These are phyloP conservation scores for Kodamaea hsintzibuensis DNA, from an alignment of 805 yeast species.

Conservation along the genomic window DNA sequence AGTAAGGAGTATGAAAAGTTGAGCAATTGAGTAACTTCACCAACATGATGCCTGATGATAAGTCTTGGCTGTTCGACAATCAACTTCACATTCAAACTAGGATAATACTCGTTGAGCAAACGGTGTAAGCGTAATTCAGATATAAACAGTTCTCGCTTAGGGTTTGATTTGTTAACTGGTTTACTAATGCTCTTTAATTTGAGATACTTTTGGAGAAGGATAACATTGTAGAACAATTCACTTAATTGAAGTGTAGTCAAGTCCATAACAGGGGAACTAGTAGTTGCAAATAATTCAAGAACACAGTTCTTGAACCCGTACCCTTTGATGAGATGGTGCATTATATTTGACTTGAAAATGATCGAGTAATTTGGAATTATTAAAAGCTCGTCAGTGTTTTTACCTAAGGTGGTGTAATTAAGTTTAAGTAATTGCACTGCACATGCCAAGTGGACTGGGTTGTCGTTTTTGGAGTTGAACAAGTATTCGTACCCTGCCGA, in stretches of 20 bases:
- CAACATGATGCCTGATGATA: conserved; percentile 23
- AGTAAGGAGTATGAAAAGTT: conserved; percentile 37
- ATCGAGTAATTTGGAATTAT: conserved; percentile 36
- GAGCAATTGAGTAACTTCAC: conserved; percentile 23
- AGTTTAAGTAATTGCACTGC: conserved; percentile 35
- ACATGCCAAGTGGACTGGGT: conserved; percentile 34
- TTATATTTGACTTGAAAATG: conserved; percentile 36
- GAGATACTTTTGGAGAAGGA: conserved; percentile 28
- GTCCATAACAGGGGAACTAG: conserved; percentile 41
- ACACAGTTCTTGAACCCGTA: conserved; percentile 38
- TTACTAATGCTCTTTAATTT: conserved; percentile 1
- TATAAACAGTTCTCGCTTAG: not conserved
- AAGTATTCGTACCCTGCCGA: conserved; percentile 43
- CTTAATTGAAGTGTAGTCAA: conserved; percentile 34
- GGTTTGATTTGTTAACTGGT: not conserved
- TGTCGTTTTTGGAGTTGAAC: conserved; percentile 30
- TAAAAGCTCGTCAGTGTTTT: conserved; percentile 28
- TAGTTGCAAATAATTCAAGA: conserved; percentile 38
- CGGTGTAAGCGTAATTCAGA: conserved; percentile 17
- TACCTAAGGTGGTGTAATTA: conserved; percentile 19
- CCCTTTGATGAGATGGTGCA: conserved; percentile 33
- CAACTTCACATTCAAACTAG: conserved; percentile 26
- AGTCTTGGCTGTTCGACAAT: conserved; percentile 35
- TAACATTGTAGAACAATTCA: conserved; percentile 34
- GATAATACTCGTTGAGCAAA: conserved; percentile 33